Conservation (phyloP, 163 green algal genomes). For the Scenedesmus sp. region DNA sequence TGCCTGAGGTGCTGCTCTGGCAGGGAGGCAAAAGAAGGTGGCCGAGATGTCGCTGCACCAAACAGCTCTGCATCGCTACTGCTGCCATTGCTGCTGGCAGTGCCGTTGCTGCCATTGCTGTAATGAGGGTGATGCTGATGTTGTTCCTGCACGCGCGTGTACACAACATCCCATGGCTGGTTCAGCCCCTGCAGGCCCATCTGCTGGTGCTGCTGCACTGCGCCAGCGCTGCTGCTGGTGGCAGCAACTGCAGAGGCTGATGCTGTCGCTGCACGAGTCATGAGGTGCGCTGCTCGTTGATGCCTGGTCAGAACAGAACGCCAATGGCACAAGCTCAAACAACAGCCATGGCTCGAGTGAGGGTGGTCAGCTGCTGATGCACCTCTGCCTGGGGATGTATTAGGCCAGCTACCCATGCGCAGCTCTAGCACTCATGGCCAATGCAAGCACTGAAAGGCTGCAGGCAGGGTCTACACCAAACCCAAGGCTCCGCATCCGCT, state of each 20-base stretch:
- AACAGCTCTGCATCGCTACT: neutral
- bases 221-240: neutral
- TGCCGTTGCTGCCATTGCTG: neutral
- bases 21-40: neutral
- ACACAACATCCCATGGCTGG: neutral
- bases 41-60: neutral
- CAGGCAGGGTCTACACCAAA: neutral
- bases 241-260: neutral
- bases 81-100: neutral
- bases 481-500: neutral
- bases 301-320: neutral
- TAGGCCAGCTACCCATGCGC: neutral
- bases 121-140: slow-evolving; percentile 4
- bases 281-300: neutral
- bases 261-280: neutral
- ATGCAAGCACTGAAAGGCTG: neutral
- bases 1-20: neutral
- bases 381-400: neutral
- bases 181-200: neutral
- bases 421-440: neutral
- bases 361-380: neutral
- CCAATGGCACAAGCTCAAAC: neutral
- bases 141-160: neutral
- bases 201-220: neutral
- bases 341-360: neutral